phyloP scores from a whole-genome alignment of 2,329 filamentous ascomycete species.

The Arthroderma sp. region DNA sequence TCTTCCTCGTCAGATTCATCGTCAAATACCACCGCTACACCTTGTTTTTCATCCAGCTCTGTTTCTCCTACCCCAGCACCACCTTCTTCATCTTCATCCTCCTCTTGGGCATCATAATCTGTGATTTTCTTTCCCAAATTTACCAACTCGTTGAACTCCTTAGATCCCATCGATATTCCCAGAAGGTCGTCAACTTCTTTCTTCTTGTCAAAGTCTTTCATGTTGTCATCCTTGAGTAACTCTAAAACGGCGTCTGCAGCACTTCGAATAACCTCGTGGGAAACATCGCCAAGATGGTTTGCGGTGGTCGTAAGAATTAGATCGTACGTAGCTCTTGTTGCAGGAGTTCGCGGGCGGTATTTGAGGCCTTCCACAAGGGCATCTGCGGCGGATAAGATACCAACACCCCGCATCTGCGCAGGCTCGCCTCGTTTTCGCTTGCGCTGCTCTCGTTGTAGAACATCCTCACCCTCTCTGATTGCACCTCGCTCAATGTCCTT shows the following conservation, averaged over 20 bases:
- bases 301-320: constrained; percentile 86
- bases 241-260: constrained; percentile 87
- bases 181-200: constrained; percentile 91
- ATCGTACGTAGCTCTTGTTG: constrained; percentile 86
- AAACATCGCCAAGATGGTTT: constrained; percentile 78
- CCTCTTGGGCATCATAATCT: constrained; percentile 92
- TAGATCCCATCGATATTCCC: constrained; percentile 65
- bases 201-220: constrained; percentile 98
- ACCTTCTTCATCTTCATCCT: constrained; percentile 66
- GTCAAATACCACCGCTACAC: constrained; percentile 94
- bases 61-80: constrained; percentile 51
- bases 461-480: constrained; percentile 68
- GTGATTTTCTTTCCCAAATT: constrained; percentile 98
- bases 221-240: constrained; percentile 81
- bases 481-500: constrained; percentile 61
- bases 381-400: constrained; percentile 72
- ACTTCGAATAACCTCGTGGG: constrained; percentile 80
- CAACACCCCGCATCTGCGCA: constrained; percentile 55
- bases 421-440: constrained; percentile 70
- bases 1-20: constrained; percentile 81
- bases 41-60: constrained; percentile 85
- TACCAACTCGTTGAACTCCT: constrained; percentile 92
- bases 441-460: constrained; percentile 68
- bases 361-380: constrained; percentile 79
- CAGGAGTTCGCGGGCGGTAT: constrained; percentile 82